Conservation (phyloP, 2,329 filamentous ascomycete genomes). For the Verticillium dahliae region DNA sequence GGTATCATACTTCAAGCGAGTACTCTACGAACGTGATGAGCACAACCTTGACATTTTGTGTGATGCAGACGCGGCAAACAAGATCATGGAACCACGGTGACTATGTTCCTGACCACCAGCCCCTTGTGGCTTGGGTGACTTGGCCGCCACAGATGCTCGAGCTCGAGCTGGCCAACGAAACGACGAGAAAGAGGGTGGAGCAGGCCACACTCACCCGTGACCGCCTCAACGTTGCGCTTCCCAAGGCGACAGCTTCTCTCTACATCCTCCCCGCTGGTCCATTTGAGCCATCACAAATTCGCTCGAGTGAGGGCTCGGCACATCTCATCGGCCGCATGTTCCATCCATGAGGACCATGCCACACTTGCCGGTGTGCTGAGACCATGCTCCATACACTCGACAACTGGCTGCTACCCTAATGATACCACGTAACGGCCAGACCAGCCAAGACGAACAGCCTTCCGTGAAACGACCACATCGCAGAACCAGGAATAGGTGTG, state of each 20-base stretch:
- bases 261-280: too few species aligned
- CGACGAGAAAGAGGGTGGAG: neutral
- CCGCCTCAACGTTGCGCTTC: neutral
- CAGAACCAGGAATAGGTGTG: slow-evolving; percentile 18
- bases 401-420: neutral
- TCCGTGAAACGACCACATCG: neutral
- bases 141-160: neutral
- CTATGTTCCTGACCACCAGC: neutral
- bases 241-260: too few species aligned
- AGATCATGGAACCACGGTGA: neutral
- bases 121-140: neutral
- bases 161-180: neutral
- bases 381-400: neutral
- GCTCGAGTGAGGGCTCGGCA: too few species aligned
- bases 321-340: too few species aligned
- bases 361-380: neutral
- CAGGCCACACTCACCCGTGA: neutral
- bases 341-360: too few species aligned
- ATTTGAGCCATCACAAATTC: too few species aligned
- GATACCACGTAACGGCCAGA: neutral
- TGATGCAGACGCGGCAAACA: neutral
- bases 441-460: neutral
- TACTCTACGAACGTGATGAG: too few species aligned
- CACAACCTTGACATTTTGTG: too few species aligned
- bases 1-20: too few species aligned